Base-by-base conservation (phyloP, 345 rosid species). In the Noccaea caerulescens region DNA sequence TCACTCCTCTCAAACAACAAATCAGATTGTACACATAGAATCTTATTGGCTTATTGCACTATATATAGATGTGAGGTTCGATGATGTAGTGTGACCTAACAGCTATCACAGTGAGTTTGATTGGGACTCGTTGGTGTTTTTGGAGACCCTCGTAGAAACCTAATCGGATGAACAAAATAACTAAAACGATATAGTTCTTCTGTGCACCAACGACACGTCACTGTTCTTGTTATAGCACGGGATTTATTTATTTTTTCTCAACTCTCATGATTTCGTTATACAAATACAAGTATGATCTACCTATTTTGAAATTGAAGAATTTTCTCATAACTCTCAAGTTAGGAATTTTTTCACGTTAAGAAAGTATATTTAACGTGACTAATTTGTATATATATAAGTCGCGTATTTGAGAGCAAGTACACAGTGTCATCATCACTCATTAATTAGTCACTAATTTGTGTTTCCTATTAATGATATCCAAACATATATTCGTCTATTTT, bases 61-160 rank as follows among this genome's bases (percentile, higher is more conserved):
- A 56, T 25, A 10, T 10, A 10, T 43, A 27, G 41, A 10, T 30
- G 59, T 8, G 52, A 42, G 52, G 25, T n/a, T 18, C 51, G 44
- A 13, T 57, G 32, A 36, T 38, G 46, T 58, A 58, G 33, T 45
- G 63, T 58, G 63, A 25, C 63, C 45, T 37, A 16, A 57, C 45
- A 8, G 14, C 30, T 57, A 57, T 8, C 30, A 9, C 32, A 20
- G 23, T 56, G 30, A 16, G 13, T 37, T 37, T 57, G 30, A 37
- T 57, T 57, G 10, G 8, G 27, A 34, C 16, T 43, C 47, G 10
- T 43, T n/a, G 16, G 16, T 43, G 47, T 23, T 36, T 2, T 36
- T 16, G 7, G 61, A 36, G 43, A 55, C 63, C 53, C 53, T 42
- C 10, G 33, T 33, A 32, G 30, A 55, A 18, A 44, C 44, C 37